These are phyloP conservation scores for Skeletonema menzelii DNA, from an alignment of 108 stramenopile genomes.

Conservation along the genomic window DNA sequence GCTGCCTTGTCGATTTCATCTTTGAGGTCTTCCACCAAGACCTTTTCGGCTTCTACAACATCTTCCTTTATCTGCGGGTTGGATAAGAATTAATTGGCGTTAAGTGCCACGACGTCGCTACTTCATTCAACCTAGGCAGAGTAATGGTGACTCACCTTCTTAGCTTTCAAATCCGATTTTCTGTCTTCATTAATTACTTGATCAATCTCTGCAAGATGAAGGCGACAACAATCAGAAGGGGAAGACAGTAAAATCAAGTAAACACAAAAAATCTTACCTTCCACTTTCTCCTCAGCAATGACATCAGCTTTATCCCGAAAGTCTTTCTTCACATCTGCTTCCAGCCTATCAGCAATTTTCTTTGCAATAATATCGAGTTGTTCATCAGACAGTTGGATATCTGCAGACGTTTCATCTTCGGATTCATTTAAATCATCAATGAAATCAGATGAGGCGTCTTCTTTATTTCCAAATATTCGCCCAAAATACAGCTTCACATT, in stretches of 20 bases:
- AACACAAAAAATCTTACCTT: slow-evolving; percentile 2
- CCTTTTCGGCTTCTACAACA: slow-evolving; percentile 31
- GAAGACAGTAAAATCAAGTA: background rate
- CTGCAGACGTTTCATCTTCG: slow-evolving; percentile 15
- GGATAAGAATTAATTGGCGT: background rate
- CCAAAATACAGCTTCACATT: slow-evolving; percentile 38
- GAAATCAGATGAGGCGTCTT: slow-evolving; percentile 14
- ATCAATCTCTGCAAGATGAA: slow-evolving; percentile 9
- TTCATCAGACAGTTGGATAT: slow-evolving; percentile 25
- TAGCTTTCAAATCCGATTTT: slow-evolving; percentile 20
- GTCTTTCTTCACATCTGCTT: slow-evolving; percentile 38
- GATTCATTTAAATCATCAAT: slow-evolving; percentile 26
- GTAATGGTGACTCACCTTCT: slow-evolving; percentile 16
- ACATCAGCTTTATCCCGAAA: slow-evolving; percentile 34
- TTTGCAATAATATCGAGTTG: slow-evolving; percentile 36
- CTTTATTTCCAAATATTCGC: slow-evolving; percentile 28
- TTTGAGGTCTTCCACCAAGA: slow-evolving; percentile 34
- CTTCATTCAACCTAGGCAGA: background rate
- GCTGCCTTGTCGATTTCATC: slow-evolving; percentile 52
- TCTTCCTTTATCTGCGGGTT: slow-evolving; percentile 28
- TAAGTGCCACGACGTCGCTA: background rate
- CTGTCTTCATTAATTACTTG: slow-evolving; percentile 42
- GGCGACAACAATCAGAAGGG: background rate
- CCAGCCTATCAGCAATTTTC: slow-evolving; percentile 41
- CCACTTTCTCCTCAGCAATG: slow-evolving; percentile 34